Base-by-base conservation (phyloP, 2,329 filamentous ascomycete genomes). In the Aspergillus ochraceoroseus region DNA sequence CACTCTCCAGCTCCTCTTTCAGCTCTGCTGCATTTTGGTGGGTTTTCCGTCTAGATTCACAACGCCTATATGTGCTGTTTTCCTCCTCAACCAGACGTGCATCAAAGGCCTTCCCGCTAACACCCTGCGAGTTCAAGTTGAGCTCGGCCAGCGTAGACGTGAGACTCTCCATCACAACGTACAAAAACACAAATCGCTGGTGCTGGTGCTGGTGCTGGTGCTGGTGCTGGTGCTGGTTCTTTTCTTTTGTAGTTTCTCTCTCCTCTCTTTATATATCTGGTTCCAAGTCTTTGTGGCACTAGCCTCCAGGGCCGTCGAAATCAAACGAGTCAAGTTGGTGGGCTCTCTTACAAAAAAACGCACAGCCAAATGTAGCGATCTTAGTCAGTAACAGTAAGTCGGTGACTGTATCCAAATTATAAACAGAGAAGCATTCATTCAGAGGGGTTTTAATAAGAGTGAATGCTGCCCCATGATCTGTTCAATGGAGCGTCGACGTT, bases 1-100 rank as follows among this genome's bases (percentile, higher is more conserved):
- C 80, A 39, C 75, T 59, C 65, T 94, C 87, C 4, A 96, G 75
- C 46, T 80, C 74, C 31, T 70, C 70, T 65, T 86, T 86, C 45
- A 90, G 70, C 20, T 75, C 74, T n/a, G 79, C 71, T 26, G 74
- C 66, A 43, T 43, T 54, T 41, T 73, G 76, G 54, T 57, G 72
- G 42, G 61, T 51, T 45, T 65, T 66, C 49, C 69, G 70, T 44
- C 64, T 67, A 33, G 68, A 64, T 31, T 51, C 66, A 46, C 44
- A 62, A 59, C 49, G 66, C 55, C 58, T 49, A 20, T 56, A 52
- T 13, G 49, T 47, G 8, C 55, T 58, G 31, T 51, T 53, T 38
- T 61, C 55, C 37, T 61, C 56, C 13, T 57, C 59, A 11, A 44
- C 49, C 14, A 66, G 49, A 23, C 54, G 56, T 8, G 53, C 43